These are phyloP conservation scores for Apiospora phragmitis DNA, from an alignment of 2,329 filamentous ascomycete species.

Conservation along the genomic window DNA sequence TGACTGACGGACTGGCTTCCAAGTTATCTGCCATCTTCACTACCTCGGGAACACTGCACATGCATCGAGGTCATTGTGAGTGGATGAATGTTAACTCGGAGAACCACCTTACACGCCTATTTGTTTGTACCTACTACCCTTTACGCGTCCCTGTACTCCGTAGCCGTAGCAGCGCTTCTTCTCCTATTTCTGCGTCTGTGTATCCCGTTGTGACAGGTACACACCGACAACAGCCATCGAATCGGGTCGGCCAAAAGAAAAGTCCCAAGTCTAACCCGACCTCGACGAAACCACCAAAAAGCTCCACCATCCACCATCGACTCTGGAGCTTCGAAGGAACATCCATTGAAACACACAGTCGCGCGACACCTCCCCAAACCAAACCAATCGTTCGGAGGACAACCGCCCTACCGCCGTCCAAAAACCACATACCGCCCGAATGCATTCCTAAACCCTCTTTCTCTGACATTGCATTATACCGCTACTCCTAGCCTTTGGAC, in stretches of 20 bases:
- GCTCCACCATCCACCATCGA: background rate
- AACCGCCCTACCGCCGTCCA: background rate
- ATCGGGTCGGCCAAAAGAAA: constrained; percentile 5
- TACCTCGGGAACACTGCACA: background rate
- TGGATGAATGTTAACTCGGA: constrained; percentile 3
- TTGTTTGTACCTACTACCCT: background rate
- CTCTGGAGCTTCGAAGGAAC: constrained; percentile 3
- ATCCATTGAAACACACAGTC: background rate
- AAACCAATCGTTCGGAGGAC: background rate
- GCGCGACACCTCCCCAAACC: background rate
- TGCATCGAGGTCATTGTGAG: background rate
- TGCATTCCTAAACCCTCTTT: constrained; percentile 10
- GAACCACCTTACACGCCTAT: background rate
- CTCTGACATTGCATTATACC: background rate
- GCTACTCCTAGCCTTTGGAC: background rate
- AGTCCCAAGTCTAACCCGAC: constrained; percentile 4
- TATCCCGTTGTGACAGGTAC: background rate
- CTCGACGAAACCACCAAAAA: constrained; percentile 11
- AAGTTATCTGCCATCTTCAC: background rate
- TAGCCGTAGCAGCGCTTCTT: background rate
- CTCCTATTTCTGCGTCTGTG: background rate
- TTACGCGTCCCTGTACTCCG: background rate
- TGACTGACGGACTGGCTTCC: background rate
- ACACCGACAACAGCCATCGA: background rate
- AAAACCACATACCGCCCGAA: background rate